Base-by-base conservation (phyloP, 352 stramenopile species). In the Phytophthora pistaciae region DNA sequence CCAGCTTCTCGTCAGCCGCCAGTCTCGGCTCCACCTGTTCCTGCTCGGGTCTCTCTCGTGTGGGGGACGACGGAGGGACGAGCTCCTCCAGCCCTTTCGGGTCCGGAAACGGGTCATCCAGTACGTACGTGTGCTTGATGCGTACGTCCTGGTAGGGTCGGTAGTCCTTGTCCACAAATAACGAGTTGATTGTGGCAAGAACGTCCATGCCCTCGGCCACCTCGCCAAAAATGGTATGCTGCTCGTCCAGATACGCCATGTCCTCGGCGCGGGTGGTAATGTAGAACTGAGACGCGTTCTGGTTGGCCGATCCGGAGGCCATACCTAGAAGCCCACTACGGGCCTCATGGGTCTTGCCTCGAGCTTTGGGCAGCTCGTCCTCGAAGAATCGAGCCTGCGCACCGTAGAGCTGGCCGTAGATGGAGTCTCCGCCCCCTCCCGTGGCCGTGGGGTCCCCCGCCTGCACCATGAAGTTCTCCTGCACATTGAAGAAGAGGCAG, bases 61-160 rank as follows among this genome's bases (percentile, higher is more conserved):
- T 72, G 0, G 98, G 97, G 5, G 97, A 99, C 42, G 76, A 60
- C 6, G 88, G 80, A 7, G 95, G 94, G 11, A 98, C 74, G 8
- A 80, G 29, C 23, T 80, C 66, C 10, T 86, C 74, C 40, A 97
- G 58, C 68, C 91, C 64, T 49, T 83, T 75, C 3, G 82, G 87
- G 60, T 96, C 91, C 16, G 84, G 83, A 44, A 96, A 96, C 29
- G 91, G 91, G 64, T 97, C 91, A 29, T 95, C 85, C 27, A 97
- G 75, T 16, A 97, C 74, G 58, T 95, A 84, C 38, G 94, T 98
- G 70, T 99, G 93, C 65, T 95, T 88, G 56, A 99, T 98, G 4
- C 98, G 84, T 60, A 99, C 93, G 81, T 99, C 98, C 42, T 98
- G 94, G 78, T 97, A 99, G 16, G 98, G 98, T 16, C 98, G 87